A percentile compares a stretch with the other conserved stretches of the same genome.
These are phyloP conservation scores for Grigorovia transvaalensis DNA, from an alignment of 805 yeast genomes.

Conservation along the genomic window DNA sequence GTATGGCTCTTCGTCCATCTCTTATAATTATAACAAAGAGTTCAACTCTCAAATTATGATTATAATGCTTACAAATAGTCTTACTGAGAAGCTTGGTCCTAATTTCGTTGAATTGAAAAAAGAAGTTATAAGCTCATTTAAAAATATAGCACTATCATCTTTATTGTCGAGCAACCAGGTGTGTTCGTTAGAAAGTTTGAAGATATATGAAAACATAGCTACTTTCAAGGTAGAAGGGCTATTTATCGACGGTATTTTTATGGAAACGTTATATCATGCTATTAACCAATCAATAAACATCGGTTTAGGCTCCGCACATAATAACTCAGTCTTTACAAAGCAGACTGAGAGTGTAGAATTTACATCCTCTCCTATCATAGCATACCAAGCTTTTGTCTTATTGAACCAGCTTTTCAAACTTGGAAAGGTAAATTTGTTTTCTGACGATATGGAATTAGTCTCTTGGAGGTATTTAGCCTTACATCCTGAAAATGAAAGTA, in stretches of 20 bases:
- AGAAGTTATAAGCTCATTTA: slow-evolving; percentile 25
- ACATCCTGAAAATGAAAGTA: slow-evolving; percentile 33
- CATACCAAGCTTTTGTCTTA: slow-evolving; percentile 42
- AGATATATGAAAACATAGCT: slow-evolving; percentile 19
- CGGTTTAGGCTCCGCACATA: slow-evolving; percentile 15
- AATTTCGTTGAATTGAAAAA: slow-evolving; percentile 30
- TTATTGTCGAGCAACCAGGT: slow-evolving; percentile 29
- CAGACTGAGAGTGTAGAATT: slow-evolving; percentile 35
- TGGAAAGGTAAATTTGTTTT: slow-evolving; percentile 37
- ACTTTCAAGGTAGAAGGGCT: slow-evolving; percentile 18
- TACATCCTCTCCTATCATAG: slow-evolving; percentile 33
- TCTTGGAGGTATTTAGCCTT: slow-evolving; percentile 52
- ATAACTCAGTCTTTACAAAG: slow-evolving; percentile 21
- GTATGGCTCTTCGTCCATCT: slow-evolving; percentile 33
- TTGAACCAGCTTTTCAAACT: slow-evolving; percentile 49
- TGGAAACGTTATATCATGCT: slow-evolving; percentile 15
- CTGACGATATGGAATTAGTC: slow-evolving; percentile 37
- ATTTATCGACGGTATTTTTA: slow-evolving; percentile 24
- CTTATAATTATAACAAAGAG: slow-evolving; percentile 41
- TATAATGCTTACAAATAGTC: slow-evolving; percentile 34
- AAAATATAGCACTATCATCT: slow-evolving; percentile 29
- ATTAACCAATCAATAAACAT: slow-evolving; percentile 9
- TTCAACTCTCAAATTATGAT: slow-evolving; percentile 37
- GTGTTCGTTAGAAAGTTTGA: slow-evolving; percentile 15
- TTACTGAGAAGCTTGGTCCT: slow-evolving; percentile 52